Evolutionary conservation across 768 basidiomycete species (phyloP).

Genomic region (Trametes elegans): DNA sequence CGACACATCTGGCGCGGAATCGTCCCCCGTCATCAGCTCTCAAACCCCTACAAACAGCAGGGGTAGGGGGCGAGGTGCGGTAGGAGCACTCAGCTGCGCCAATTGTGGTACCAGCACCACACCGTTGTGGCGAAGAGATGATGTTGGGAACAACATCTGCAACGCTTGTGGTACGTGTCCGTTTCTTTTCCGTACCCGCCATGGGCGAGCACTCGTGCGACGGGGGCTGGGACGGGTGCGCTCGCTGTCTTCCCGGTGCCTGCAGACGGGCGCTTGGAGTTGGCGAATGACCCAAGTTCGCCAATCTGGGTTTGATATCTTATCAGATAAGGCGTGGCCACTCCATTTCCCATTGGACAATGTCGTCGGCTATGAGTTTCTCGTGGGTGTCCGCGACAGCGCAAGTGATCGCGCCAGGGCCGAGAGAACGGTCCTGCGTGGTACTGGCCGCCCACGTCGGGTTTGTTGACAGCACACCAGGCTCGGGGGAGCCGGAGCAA

Average conservation of each 20-base stretch:
- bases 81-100: constrained; percentile 81
- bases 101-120: constrained; percentile 90
- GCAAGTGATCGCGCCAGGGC: constrained; percentile 8
- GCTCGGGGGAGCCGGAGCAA: background rate
- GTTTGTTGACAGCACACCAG: background rate
- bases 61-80: constrained; percentile 33
- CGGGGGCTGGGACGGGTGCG: constrained; percentile 16
- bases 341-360: constrained; percentile 14
- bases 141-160: constrained; percentile 90
- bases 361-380: background rate
- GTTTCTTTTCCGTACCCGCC: constrained; percentile 25
- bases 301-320: constrained; percentile 33
- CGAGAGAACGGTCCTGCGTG: constrained; percentile 1
- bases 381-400: constrained; percentile 12
- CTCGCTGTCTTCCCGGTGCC: background rate
- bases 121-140: constrained; percentile 86
- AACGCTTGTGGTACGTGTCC: constrained; percentile 86
- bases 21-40: constrained; percentile 19
- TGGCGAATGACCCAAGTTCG: constrained; percentile 10
- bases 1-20: constrained; percentile 17
- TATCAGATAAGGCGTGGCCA: constrained; percentile 34
- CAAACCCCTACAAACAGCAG: constrained; percentile 23
- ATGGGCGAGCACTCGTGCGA: background rate
- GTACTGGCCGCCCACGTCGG: background rate
- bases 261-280: constrained; percentile 3